Conservation (phyloP, 345 rosid genomes). For the Lepidium aucheri region DNA sequence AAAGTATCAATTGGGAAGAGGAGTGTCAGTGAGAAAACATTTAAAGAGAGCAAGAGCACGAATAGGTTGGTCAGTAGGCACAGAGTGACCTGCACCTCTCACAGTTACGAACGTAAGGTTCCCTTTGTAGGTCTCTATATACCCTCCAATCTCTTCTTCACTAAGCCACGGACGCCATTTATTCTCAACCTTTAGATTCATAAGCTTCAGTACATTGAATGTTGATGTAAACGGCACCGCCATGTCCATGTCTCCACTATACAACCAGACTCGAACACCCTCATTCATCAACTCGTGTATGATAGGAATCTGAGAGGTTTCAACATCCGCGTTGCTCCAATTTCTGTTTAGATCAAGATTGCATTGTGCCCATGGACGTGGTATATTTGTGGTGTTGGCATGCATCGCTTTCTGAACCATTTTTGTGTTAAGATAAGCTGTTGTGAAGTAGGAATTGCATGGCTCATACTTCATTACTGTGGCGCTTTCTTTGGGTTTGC, state of each 20-base stretch:
- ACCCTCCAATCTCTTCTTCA: slow-evolving; percentile 32
- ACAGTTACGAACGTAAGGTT: slow-evolving; percentile 7
- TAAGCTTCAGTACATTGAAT: slow-evolving; percentile 43
- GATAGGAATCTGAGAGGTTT: slow-evolving; percentile 48
- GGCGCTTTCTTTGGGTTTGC: slow-evolving; percentile 42
- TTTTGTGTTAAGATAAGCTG: slow-evolving; percentile 44
- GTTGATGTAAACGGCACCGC: slow-evolving; percentile 74
- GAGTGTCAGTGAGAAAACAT: neutral
- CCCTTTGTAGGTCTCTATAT: neutral
- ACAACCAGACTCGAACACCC: slow-evolving; percentile 57
- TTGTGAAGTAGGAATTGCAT: slow-evolving; percentile 35
- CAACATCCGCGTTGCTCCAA: slow-evolving; percentile 38
- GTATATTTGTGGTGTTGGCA: slow-evolving; percentile 47
- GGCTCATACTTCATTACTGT: slow-evolving; percentile 45
- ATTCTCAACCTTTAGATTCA: slow-evolving; percentile 51
- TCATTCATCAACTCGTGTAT: slow-evolving; percentile 53
- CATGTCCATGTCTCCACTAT: slow-evolving; percentile 73
- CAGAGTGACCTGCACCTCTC: slow-evolving; percentile 14
- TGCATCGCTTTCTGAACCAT: slow-evolving; percentile 65
- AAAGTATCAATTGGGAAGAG: neutral
- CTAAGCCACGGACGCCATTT: slow-evolving; percentile 77
- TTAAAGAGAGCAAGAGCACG: slow-evolving; percentile 2
- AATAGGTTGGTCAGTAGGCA: neutral
- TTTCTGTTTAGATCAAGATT: slow-evolving; percentile 44
- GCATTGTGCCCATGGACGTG: slow-evolving; percentile 66